Conservation (phyloP, 1,284 basidiomycete species). For the Trichosporon faecale region DNA sequence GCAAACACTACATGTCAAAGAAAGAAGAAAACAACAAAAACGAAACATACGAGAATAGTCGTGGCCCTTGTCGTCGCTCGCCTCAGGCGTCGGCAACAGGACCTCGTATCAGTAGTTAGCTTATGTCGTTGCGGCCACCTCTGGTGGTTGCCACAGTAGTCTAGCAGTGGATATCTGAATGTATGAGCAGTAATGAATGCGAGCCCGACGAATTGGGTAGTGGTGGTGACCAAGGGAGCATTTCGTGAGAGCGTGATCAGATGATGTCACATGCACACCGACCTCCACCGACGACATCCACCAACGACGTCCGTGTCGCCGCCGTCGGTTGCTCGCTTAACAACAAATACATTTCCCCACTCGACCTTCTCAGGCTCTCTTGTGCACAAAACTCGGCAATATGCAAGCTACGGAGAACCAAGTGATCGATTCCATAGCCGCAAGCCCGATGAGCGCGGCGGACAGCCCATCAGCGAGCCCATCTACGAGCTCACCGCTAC, state of each 20-base stretch:
- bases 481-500: not conserved
- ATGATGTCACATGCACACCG: not conserved
- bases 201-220: not conserved
- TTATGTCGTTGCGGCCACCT: not conserved
- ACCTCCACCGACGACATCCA: not conserved
- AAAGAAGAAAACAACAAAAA: not conserved
- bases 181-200: slow-evolving; percentile 20
- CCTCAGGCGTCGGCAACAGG: not conserved
- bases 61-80: not conserved
- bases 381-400: no score
- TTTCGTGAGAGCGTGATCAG: not conserved
- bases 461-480: no score
- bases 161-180: slow-evolving; percentile 25
- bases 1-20: slow-evolving; percentile 5
- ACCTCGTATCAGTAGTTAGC: not conserved
- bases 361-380: not conserved
- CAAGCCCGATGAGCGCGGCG: no score
- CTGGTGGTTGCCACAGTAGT: not conserved
- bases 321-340: not conserved
- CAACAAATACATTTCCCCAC: not conserved
- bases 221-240: not conserved
- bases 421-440: no score
- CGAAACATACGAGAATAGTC: not conserved
- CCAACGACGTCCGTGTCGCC: not conserved
- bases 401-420: no score